phyloP scores from a whole-genome alignment of 2,329 filamentous ascomycete genomes.

The Sordariomycetes sp. region DNA sequence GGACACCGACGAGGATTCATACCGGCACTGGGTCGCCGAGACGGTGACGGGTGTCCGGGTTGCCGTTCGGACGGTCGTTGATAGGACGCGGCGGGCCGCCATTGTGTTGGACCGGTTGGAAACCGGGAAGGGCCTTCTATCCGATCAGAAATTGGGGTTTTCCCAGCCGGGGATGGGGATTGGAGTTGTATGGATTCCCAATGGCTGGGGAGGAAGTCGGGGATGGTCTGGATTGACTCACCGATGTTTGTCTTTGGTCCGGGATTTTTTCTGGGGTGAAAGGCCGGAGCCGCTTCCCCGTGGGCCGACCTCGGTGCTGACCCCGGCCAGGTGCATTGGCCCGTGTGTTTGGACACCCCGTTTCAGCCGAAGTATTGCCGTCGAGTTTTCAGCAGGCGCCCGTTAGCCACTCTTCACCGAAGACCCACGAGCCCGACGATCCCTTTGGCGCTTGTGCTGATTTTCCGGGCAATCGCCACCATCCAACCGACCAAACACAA shows the following conservation, averaged over 20 bases:
- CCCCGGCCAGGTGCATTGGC: neutral
- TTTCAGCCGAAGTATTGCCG: neutral
- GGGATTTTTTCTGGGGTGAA: slow-evolving; percentile 1
- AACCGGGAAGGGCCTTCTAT: neutral
- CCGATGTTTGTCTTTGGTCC: neutral
- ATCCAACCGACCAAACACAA: neutral
- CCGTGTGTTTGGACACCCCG: neutral
- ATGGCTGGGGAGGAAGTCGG: neutral
- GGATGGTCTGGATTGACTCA: slow-evolving; percentile 1
- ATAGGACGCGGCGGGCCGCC: slow-evolving; percentile 31
- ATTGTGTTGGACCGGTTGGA: slow-evolving; percentile 19
- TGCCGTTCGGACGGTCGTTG: slow-evolving; percentile 24
- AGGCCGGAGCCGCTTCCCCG: neutral
- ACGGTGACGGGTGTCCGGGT: slow-evolving; percentile 12
- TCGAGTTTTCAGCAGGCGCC: neutral
- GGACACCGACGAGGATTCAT: slow-evolving; percentile 56
- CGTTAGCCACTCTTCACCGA: neutral
- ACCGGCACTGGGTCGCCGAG: slow-evolving; percentile 9
- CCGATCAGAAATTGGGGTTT: slow-evolving; percentile 2
- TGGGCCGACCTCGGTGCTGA: slow-evolving; percentile 1
- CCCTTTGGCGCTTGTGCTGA: neutral
- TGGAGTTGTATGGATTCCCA: neutral
- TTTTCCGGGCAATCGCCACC: neutral
- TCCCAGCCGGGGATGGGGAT: neutral
- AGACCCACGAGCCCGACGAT: neutral